Evolutionary conservation across 139 green algal genomes (phyloP), one percentile per base, ranked within the genome.

Genomic region (Tetradesmus lagerheimii): DNA sequence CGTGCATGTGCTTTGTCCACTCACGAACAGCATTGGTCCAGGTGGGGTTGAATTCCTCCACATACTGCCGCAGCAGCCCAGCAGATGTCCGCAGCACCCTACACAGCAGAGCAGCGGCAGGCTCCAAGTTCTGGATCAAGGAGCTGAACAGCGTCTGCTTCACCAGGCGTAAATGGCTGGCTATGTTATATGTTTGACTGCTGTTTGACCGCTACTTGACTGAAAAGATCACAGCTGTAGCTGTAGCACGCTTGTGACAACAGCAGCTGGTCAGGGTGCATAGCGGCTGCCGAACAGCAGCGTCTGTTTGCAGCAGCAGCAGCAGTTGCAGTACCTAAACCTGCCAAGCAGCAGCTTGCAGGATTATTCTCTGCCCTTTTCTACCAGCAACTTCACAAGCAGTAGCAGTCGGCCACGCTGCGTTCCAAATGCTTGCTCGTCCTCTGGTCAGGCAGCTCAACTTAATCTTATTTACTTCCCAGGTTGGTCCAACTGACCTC

Each of bases 1-100:
- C 27, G 4, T 34, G 29, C 15, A 34, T 39, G n/a, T 78, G n/a
- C 67, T 38, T 38, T 74, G 62, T 9, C 62, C 16, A 16, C 62
- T n/a, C 16, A 78, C 67, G n/a, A 25, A 38, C 80, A 20, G 80
- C 20, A 11, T 20, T 9, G 57, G 8, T 9, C 57, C 57, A 71
- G 57, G 23, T 31, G n/a, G 57, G 57, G 23, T n/a, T 18, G 31
- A 71, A 71, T 4, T 18, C 20, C 57, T 41, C 29, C 29, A 38
- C 71, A 29, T 79, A 79, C 12, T 37, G 31, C 71, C 41, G 71
- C 71, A 79, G 29, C 71, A 79, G 23, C 12, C 71, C 71, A 38
- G 71, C 82, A 77, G 39, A 31, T 25, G 66, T 88, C 31, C 82
- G 82, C 11, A 88, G 57, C 27, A 78, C 82, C n/a, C 81, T 86